These are phyloP conservation scores for Debaryomyces subglobosus DNA, from an alignment of 1,139 yeast species.

Conservation along the genomic window DNA sequence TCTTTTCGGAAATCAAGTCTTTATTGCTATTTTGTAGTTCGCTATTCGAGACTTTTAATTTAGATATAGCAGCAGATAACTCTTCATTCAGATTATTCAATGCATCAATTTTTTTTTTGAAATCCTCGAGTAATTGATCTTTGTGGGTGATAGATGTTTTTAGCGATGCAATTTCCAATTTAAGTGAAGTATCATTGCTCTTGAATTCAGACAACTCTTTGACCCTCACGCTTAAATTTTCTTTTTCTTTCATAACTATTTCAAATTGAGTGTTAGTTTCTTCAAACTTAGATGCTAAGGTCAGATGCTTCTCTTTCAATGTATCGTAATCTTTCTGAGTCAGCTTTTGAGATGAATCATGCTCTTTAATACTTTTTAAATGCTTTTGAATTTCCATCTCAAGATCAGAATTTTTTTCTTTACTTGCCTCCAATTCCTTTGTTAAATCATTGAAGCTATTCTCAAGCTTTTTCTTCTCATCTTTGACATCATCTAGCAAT, in stretches of 20 bases:
- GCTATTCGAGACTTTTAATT: slow-evolving; percentile 45
- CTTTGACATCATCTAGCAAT: background rate
- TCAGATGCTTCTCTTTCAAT: slow-evolving; percentile 12
- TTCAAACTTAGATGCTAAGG: slow-evolving; percentile 13
- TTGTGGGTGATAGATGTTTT: slow-evolving; percentile 46
- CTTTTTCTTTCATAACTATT: slow-evolving; percentile 27
- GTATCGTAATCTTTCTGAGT: slow-evolving; percentile 8
- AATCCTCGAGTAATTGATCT: slow-evolving; percentile 51
- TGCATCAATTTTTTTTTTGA: slow-evolving; percentile 39
- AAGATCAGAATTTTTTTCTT: slow-evolving; percentile 10
- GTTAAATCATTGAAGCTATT: background rate
- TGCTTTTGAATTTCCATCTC: slow-evolving; percentile 11
- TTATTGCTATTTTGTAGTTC: slow-evolving; percentile 44
- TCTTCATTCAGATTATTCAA: slow-evolving; percentile 40
- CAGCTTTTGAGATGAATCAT: background rate
- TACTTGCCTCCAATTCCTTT: slow-evolving; percentile 12
- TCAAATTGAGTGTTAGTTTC: slow-evolving; percentile 24
- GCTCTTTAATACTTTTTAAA: slow-evolving; percentile 7
- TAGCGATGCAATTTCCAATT: slow-evolving; percentile 44
- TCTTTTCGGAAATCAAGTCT: slow-evolving; percentile 39
- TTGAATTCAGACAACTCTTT: slow-evolving; percentile 36
- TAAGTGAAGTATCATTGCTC: slow-evolving; percentile 44
- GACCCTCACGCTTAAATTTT: slow-evolving; percentile 30
- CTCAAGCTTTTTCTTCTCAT: slow-evolving; percentile 5
- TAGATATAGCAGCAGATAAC: slow-evolving; percentile 42